These are phyloP conservation scores for Metarhizium guizhouense DNA, from an alignment of 2,329 filamentous ascomycete genomes.

Conservation along the genomic window DNA sequence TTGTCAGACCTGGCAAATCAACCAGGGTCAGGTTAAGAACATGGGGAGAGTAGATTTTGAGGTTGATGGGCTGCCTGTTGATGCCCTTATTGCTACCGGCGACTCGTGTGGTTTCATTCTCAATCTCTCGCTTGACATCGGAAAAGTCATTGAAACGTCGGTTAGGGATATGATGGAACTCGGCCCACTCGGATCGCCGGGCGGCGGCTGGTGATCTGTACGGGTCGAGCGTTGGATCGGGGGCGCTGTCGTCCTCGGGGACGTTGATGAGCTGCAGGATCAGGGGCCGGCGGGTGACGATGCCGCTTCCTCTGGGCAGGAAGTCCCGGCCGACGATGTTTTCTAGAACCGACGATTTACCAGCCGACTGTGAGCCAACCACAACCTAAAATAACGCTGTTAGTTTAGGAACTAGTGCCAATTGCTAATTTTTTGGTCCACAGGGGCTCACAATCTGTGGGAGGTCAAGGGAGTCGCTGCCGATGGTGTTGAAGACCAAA, in stretches of 20 bases:
- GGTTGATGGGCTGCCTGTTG: constrained; percentile 92
- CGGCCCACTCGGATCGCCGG: constrained; percentile 68
- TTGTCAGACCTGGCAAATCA: constrained; percentile 90
- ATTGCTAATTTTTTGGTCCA: background rate
- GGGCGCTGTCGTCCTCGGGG: constrained; percentile 61
- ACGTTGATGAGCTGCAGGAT: constrained; percentile 99
- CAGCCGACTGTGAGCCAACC: constrained; percentile 94
- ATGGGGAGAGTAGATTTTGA: constrained; percentile 96
- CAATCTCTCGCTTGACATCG: constrained; percentile 92
- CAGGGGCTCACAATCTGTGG: constrained; percentile 74
- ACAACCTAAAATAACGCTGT: constrained; percentile 58
- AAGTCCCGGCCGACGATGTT: constrained; percentile 99
- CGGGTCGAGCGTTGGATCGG: constrained; percentile 57
- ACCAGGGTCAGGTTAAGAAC: constrained; percentile 94
- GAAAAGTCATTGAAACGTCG: constrained; percentile 84
- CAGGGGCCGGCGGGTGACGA: constrained; percentile 86
- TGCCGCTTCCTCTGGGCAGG: constrained; percentile 89
- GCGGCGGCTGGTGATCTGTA: constrained; percentile 70
- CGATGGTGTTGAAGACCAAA: constrained; percentile 98
- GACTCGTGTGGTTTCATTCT: constrained; percentile 90
- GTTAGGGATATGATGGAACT: constrained; percentile 92
- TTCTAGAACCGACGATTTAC: constrained; percentile 96
- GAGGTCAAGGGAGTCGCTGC: constrained; percentile 93
- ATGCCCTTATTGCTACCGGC: constrained; percentile 95
- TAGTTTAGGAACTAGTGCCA: background rate